phyloP scores from a whole-genome alignment of 306 rosid genomes.

The Cucurbita moschata region DNA sequence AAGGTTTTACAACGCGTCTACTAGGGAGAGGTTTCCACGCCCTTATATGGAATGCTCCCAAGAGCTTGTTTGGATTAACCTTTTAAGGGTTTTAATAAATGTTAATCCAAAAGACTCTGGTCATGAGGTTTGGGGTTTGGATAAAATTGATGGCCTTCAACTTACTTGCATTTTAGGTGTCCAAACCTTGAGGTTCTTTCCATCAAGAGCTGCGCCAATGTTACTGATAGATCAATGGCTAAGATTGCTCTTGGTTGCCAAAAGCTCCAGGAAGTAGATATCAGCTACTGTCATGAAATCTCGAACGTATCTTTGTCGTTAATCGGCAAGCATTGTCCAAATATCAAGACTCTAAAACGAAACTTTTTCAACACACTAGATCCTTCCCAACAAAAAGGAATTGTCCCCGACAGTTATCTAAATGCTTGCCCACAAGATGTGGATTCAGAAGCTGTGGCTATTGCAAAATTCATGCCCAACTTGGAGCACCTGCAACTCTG shows the following conservation, averaged over 20 bases:
- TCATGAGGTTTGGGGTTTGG: neutral
- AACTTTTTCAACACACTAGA: constrained; percentile 61
- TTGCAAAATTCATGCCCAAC: constrained; percentile 58
- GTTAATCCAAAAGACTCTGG: neutral
- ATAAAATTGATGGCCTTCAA: neutral
- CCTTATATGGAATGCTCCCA: no score
- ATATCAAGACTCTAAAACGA: constrained; percentile 52
- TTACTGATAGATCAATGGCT: constrained; percentile 54
- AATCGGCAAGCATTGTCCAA: constrained; percentile 46
- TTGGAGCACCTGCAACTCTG: constrained; percentile 64
- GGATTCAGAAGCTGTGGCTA: constrained; percentile 65
- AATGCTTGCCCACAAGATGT: constrained; percentile 80
- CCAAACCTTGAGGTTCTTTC: constrained; percentile 44
- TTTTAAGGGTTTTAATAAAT: no score
- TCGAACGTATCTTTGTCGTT: constrained; percentile 28
- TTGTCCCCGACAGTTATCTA: constrained; percentile 55
- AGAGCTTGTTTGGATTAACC: neutral
- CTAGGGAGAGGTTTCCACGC: no score
- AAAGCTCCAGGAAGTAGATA: constrained; percentile 37
- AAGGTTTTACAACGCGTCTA: no score
- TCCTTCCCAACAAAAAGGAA: constrained; percentile 49
- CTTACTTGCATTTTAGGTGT: neutral
- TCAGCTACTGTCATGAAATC: constrained; percentile 54
- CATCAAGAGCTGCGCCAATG: constrained; percentile 60
- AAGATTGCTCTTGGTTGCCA: constrained; percentile 30